A percentile compares a stretch with the other conserved stretches of the same genome.
phyloP scores from a whole-genome alignment of 768 basidiomycete species.

The Crucibulum laeve region DNA sequence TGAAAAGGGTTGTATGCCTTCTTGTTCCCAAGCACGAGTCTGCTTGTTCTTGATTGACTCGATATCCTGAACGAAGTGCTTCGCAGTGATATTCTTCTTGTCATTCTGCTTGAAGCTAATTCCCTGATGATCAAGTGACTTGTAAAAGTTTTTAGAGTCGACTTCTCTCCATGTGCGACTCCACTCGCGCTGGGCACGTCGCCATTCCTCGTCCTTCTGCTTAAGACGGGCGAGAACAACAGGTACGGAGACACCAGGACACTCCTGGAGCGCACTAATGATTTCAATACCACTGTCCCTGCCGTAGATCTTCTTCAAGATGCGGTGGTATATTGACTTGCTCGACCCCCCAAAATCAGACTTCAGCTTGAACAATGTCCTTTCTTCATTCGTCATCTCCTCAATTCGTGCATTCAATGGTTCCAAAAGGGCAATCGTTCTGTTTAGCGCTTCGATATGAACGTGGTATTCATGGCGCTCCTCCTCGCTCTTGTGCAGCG shows the following conservation, averaged over 20 bases:
- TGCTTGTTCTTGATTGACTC: constrained; percentile 66
- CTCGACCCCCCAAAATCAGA: constrained; percentile 87
- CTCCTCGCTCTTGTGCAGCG: constrained; percentile 94
- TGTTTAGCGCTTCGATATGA: constrained; percentile 83
- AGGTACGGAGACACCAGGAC: constrained; percentile 85
- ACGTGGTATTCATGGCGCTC: constrained; percentile 98
- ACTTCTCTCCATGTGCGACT: constrained; percentile 96
- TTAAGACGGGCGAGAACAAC: constrained; percentile 87
- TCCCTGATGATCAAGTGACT: constrained; percentile 94
- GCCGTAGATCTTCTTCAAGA: constrained; percentile 93
- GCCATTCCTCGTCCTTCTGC: constrained; percentile 97
- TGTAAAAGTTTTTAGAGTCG: constrained; percentile 97
- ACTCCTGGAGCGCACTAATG: constrained; percentile 85
- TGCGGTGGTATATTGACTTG: constrained; percentile 86
- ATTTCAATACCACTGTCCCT: constrained; percentile 72
- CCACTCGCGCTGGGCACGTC: constrained; percentile 91
- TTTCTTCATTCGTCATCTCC: constrained; percentile 86
- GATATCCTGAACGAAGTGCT: constrained; percentile 77
- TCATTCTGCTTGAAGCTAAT: constrained; percentile 94
- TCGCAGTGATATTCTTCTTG: constrained; percentile 87
- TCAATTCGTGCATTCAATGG: constrained; percentile 82
- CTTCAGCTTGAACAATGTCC: constrained; percentile 73
- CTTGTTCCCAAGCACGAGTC: constrained; percentile 30
- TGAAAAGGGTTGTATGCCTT: constrained; percentile 32
- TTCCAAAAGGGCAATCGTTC: constrained; percentile 90